Percentiles rank a stretch among this genome's conserved stretches.
phyloP scores from a whole-genome alignment of 2,329 filamentous ascomycete species.

The Pseudogymnoascus sp. region DNA sequence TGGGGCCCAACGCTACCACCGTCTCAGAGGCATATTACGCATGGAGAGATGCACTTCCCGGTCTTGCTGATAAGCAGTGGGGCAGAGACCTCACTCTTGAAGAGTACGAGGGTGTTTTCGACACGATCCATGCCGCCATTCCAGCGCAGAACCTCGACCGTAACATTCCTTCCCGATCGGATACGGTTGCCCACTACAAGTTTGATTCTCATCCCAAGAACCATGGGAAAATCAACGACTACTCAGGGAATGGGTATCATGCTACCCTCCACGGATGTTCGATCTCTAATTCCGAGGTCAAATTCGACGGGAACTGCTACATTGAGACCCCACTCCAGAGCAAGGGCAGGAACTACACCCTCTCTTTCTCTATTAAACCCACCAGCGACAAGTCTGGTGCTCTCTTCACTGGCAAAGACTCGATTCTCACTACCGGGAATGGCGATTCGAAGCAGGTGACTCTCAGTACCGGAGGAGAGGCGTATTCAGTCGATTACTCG shows the following conservation, averaged over 20 bases:
- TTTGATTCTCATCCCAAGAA: constrained; percentile 18
- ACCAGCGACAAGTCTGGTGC: constrained; percentile 30
- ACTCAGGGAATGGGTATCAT: constrained; percentile 36
- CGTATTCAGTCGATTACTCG: constrained; percentile 35
- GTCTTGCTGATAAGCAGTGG: constrained; percentile 48
- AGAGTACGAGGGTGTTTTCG: constrained; percentile 35
- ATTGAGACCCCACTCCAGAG: constrained; percentile 41
- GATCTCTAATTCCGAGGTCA: constrained; percentile 26
- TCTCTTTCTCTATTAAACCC: constrained; percentile 39
- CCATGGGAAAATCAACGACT: constrained; percentile 23
- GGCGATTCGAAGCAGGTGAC: constrained; percentile 32
- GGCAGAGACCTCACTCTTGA: constrained; percentile 38
- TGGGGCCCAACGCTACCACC: constrained; percentile 43
- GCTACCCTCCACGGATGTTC: constrained; percentile 32
- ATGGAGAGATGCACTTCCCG: constrained; percentile 43
- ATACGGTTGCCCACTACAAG: constrained; percentile 32
- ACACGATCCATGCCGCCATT: constrained; percentile 32
- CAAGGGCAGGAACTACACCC: constrained; percentile 51
- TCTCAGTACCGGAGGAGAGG: constrained; percentile 32
- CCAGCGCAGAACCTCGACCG: constrained; percentile 46
- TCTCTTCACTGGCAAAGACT: constrained; percentile 38
- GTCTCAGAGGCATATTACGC: constrained; percentile 47
- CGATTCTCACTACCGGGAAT: constrained; percentile 32
- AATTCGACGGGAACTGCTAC: constrained; percentile 33
- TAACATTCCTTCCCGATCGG: constrained; percentile 30